A percentile compares a stretch with the other conserved stretches of the same genome.
Evolutionary conservation across 257 asterid species (phyloP).

Genomic region (Solanum commersonii): DNA sequence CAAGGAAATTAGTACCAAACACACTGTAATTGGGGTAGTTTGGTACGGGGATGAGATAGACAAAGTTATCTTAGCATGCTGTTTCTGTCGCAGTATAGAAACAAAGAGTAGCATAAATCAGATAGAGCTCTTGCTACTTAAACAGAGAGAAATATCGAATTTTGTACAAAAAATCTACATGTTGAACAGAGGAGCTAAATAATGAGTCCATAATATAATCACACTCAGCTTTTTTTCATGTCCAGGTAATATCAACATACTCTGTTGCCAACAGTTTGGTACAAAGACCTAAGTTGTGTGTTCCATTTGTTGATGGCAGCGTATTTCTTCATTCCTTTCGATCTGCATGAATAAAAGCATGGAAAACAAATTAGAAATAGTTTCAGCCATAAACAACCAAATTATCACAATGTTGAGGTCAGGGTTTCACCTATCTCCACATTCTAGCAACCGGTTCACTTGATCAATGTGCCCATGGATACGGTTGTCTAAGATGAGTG

Average conservation of each 20-base stretch:
- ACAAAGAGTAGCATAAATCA: background rate
- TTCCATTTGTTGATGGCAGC: constrained; percentile 92
- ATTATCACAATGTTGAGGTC: background rate
- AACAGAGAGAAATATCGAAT: background rate
- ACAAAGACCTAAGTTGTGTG: constrained; percentile 77
- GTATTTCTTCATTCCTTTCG: constrained; percentile 92
- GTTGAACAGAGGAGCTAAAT: background rate
- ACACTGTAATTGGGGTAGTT: background rate
- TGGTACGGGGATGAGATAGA: background rate
- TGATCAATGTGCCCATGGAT: constrained; percentile 92
- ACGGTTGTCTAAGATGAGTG: constrained; percentile 87
- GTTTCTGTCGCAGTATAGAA: background rate
- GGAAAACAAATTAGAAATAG: background rate
- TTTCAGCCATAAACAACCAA: background rate
- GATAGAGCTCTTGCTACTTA: background rate
- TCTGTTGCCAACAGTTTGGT: constrained; percentile 71
- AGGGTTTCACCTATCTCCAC: constrained; percentile 79
- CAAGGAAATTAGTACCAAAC: too few species aligned
- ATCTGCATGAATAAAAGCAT: constrained; percentile 24
- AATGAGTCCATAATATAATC: background rate
- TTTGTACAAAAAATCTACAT: background rate
- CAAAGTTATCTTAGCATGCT: background rate
- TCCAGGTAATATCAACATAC: constrained; percentile 38
- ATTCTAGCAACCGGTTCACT: constrained; percentile 81
- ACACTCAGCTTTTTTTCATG: background rate